Percentiles rank a stretch among this genome's conserved stretches.
phyloP scores from a whole-genome alignment of 106 monocot species.

The Cymbidium sinense region DNA sequence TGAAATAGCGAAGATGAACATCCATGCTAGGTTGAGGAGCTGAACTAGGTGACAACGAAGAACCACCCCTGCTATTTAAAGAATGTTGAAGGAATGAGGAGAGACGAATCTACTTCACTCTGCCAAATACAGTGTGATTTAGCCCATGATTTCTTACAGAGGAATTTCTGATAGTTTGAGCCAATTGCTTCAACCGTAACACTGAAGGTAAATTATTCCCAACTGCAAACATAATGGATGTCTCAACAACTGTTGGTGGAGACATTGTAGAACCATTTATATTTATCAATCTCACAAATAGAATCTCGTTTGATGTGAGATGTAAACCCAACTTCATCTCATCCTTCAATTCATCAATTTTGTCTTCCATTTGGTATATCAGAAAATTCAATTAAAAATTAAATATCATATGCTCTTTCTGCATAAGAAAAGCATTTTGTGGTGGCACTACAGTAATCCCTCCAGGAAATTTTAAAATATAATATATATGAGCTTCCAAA shows the following conservation, averaged over 20 bases:
- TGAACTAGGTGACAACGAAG: too few relatives aligned
- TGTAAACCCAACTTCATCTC: constrained; percentile 75
- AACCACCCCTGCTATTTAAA: too few relatives aligned
- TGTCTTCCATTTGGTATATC: constrained; percentile 54
- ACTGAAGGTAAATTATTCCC: constrained; percentile 59
- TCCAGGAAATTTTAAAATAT: constrained; percentile 82
- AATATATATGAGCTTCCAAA: constrained; percentile 83
- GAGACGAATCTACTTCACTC: too few relatives aligned
- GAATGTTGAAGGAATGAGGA: too few relatives aligned
- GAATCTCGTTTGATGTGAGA: constrained; percentile 77
- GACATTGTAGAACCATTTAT: constrained; percentile 57
- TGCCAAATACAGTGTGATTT: too few relatives aligned
- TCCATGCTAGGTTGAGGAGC: too few relatives aligned
- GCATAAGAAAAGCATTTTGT: constrained; percentile 79
- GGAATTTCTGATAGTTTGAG: too few relatives aligned
- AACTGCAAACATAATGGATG: constrained; percentile 63
- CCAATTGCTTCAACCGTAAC: constrained; percentile 75
- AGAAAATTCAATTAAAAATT: constrained; percentile 85
- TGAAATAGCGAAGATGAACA: too few relatives aligned
- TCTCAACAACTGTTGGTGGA: constrained; percentile 78
- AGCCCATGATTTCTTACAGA: too few relatives aligned
- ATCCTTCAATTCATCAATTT: constrained; percentile 54
- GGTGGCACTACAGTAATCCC: constrained; percentile 81
- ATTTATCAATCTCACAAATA: constrained; percentile 79
- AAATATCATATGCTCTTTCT: constrained; percentile 61